Base-by-base conservation (phyloP, 23 red algal species). In the Chondrus crispus region DNA sequence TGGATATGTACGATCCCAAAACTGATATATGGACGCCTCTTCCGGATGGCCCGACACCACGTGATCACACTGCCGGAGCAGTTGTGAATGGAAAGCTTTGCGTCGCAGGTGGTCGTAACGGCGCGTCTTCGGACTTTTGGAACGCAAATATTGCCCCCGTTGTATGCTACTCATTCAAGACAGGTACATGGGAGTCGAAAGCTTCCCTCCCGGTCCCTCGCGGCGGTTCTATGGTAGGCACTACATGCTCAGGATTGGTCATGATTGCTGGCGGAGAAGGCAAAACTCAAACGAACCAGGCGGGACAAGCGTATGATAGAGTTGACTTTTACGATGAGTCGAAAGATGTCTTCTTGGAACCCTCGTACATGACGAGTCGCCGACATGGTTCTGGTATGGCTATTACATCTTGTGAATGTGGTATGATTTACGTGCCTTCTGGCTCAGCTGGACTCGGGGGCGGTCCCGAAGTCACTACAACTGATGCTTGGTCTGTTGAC, bases 221-320 rank as follows among this genome's bases (percentile, higher is more conserved):
- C 0, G 92, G 70, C 5, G 92, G 92, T 3, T 73, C 81, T 22
- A 88, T 85, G 80, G 70, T 52, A 1, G 92, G 82, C 12, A 72
- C 82, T 51, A 81, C 62, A 11, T 82, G 81, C 52, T 33, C 75
- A 49, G 82, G 92, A 2, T 48, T 80, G 73, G 19, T 94, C 42
- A 82, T 94, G 54, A 72, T 94, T 50, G 72, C 92, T 40, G 92
- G 92, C 3, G 92, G 92, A 7, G 92, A 94, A 70, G 90, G 80
- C 35, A 80, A 85, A 50, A 81, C 84, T 22, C 45, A 13, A 2
- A 66, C 71, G 14, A 75, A 75, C 46, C 14, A 41, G 14, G 60
- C 9, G 4, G 87, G 87, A 4, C 71, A 81, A 54, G 87, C 87
- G 47, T 90, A 68, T 68, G 74, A 80, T 24, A 18, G 87, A 14